These are phyloP conservation scores for Candida insectalens DNA, from an alignment of 805 yeast genomes.

Conservation along the genomic window DNA sequence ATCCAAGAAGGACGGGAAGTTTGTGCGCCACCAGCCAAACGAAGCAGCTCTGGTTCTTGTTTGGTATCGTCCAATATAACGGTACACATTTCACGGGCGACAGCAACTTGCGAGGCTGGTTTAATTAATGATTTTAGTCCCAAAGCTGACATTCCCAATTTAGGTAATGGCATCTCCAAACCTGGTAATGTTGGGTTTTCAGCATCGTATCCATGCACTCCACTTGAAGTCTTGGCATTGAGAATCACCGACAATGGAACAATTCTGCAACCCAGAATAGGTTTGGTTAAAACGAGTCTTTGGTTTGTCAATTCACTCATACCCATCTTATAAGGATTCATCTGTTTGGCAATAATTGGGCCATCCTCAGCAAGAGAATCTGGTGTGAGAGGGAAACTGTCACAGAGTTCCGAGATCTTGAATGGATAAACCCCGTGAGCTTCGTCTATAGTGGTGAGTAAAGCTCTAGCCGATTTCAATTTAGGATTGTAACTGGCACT, in stretches of 20 bases:
- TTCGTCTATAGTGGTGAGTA: constrained; percentile 63
- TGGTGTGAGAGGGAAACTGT: constrained; percentile 47
- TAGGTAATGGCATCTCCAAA: constrained; percentile 66
- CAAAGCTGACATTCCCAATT: constrained; percentile 60
- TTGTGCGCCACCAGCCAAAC: constrained; percentile 73
- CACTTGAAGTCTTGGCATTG: constrained; percentile 56
- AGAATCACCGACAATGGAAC: constrained; percentile 61
- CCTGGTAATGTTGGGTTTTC: constrained; percentile 59
- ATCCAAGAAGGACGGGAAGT: constrained; percentile 77
- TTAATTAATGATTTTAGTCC: constrained; percentile 56
- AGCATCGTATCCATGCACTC: constrained; percentile 58
- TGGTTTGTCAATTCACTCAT: constrained; percentile 72
- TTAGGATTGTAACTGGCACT: constrained; percentile 73
- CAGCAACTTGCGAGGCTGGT: constrained; percentile 41
- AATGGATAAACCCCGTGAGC: constrained; percentile 83
- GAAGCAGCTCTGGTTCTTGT: constrained; percentile 44
- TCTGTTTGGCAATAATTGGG: constrained; percentile 39
- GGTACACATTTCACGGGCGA: constrained; percentile 75
- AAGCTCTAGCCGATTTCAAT: constrained; percentile 61
- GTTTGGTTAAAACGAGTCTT: constrained; percentile 65
- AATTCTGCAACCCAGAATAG: constrained; percentile 63
- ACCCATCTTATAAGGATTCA: constrained; percentile 62
- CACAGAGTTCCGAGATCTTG: constrained; percentile 66
- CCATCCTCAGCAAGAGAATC: constrained; percentile 26
- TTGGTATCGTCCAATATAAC: constrained; percentile 40